Percentiles rank a stretch among this genome's conserved stretches.
These are phyloP conservation scores for Gracilariopsis chorda DNA, from an alignment of 23 red algal species.

Conservation along the genomic window DNA sequence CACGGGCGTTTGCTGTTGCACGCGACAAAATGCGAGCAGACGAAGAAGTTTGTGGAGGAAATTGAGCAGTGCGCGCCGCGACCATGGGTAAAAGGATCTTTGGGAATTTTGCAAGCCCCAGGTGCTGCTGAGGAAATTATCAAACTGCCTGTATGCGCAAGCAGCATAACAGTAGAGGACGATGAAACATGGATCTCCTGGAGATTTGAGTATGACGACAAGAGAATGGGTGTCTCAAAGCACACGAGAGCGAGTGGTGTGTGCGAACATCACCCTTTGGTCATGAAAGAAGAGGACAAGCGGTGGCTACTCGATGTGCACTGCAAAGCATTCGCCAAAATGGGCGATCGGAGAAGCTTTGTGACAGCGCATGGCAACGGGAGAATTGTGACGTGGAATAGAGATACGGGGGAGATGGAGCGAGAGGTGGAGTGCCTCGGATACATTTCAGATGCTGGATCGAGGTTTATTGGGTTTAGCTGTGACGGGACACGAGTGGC, in stretches of 20 bases:
- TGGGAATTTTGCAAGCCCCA: not conserved
- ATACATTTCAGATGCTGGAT: not conserved
- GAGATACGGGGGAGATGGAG: not conserved
- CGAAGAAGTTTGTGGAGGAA: not conserved
- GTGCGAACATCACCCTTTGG: not conserved
- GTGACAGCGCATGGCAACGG: not conserved
- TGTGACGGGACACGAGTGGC: not conserved
- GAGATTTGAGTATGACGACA: too few species aligned
- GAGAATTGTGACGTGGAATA: not conserved
- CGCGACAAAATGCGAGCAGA: not conserved
- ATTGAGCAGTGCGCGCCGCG: not conserved
- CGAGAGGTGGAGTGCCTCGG: not conserved
- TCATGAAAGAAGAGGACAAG: not conserved
- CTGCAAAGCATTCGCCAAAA: not conserved
- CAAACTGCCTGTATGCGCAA: not conserved
- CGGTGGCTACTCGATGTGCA: not conserved
- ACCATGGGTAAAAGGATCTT: not conserved
- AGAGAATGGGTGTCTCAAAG: not conserved
- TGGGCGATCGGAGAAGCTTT: not conserved
- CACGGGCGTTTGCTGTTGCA: not conserved
- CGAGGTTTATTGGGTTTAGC: not conserved
- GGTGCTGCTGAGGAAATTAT: not conserved
- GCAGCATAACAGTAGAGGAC: not conserved
- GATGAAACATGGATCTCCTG: not conserved
- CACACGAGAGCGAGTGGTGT: not conserved